Base-by-base conservation (phyloP, 257 asterid species). In the Jacaranda mimosifolia region DNA sequence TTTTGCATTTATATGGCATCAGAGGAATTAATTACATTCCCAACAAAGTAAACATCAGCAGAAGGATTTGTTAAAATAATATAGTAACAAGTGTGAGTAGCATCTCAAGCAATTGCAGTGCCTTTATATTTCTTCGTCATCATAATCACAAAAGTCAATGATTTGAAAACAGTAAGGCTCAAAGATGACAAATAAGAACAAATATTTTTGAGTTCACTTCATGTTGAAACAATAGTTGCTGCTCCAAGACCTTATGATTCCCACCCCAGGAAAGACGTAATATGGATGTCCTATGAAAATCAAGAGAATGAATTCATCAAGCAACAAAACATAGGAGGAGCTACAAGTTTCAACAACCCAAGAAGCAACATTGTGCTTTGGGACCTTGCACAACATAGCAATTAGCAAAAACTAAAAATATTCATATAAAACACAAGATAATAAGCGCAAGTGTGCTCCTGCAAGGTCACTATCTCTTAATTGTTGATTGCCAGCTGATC, bases 401-500 rank as follows among this genome's bases (percentile, higher is more conserved):
- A 35, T 38, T 6, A 40, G 1, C 7, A n/a, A 39, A 3, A 7
- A 17, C 1, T 46, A 49, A 63, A 63, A 26, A 63, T 18, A 72
- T 59, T 57, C 32, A 40, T 12, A 59, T 6, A 60, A 63, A 59
- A 45, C 11, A 21, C 49, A 11, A 32, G 63, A 2, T 39, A 21
- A 64, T 7, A 38, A 14, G 13, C 32, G 8, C 6, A 71, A 15
- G 18, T 19, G 21, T 52, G 60, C 62, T 38, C 75, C 42, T 13
- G 18, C 9, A 70, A 58, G 21, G 26, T 21, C 35, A 81, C 59
- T 36, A 67, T 57, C 67, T 36, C 40, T 18, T 45, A 15, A 43
- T 51, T 35, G 9, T 8, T 3, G 38, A 75, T 9, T 36, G 52
- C 72, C 42, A 74, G 10, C 49, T 19, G 77, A 81, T 58, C 78